Conservation (phyloP, 208 protist species). For the Porcisia deanei region DNA sequence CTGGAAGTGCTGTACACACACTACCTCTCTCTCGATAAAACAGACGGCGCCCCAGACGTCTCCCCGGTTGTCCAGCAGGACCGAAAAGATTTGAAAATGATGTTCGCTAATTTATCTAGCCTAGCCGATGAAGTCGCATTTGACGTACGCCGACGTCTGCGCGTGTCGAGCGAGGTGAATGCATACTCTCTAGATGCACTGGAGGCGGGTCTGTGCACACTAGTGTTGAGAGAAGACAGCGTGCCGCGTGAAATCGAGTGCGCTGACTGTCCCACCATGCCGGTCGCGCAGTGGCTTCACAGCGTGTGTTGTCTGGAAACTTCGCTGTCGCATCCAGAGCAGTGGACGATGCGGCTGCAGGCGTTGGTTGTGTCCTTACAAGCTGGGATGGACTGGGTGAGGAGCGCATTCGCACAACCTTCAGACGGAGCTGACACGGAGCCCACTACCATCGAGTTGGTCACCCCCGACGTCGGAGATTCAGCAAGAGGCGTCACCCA, state of each 20-base stretch:
- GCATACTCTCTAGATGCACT: constrained; percentile 53
- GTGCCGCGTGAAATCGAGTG: background rate
- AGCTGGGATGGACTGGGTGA: constrained; percentile 28
- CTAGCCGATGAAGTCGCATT: constrained; percentile 41
- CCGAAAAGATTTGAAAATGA: constrained; percentile 33
- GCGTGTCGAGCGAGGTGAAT: constrained; percentile 61
- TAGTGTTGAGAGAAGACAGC: constrained; percentile 40
- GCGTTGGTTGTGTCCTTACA: constrained; percentile 18
- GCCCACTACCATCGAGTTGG: too few species aligned
- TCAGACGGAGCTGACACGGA: background rate
- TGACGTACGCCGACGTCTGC: constrained; percentile 67
- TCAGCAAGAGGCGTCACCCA: background rate
- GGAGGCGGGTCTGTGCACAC: constrained; percentile 62
- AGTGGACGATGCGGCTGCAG: constrained; percentile 22
- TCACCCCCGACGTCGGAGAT: background rate
- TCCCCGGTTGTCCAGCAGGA: constrained; percentile 48
- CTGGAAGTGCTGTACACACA: constrained; percentile 31
- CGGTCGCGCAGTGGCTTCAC: constrained; percentile 63
- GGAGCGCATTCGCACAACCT: background rate
- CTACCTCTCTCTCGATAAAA: constrained; percentile 6
- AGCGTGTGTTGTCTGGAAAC: constrained; percentile 56
- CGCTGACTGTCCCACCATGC: background rate
- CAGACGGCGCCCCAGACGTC: constrained; percentile 14
- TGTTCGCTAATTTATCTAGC: constrained; percentile 52
- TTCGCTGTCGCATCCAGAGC: constrained; percentile 7